phyloP scores from a whole-genome alignment of 495 filamentous ascomycete species.

The Xylaria acuta region DNA sequence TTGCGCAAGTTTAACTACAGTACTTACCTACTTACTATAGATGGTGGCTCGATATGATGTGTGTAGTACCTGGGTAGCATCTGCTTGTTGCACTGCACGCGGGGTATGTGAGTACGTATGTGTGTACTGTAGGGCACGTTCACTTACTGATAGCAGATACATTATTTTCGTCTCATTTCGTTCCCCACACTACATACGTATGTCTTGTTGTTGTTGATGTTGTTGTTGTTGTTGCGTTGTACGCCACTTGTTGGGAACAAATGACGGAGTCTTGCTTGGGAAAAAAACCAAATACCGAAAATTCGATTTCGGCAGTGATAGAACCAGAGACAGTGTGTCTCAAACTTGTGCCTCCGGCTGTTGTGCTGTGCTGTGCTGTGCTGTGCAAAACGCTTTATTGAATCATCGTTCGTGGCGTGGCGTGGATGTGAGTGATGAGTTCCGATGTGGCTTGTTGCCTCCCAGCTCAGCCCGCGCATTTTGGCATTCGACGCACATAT shows the following conservation, averaged over 20 bases:
- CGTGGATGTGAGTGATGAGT: neutral
- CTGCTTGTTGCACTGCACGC: neutral
- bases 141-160: neutral
- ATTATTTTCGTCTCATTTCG: neutral
- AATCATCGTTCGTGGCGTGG: neutral
- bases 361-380: neutral
- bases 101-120: neutral
- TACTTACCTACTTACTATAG: no score
- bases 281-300: neutral
- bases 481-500: no score
- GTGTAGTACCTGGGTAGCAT: neutral
- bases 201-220: no score
- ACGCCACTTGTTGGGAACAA: neutral
- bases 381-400: neutral
- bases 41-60: constrained; percentile 6
- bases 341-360: neutral
- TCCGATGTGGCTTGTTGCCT: constrained; percentile 1
- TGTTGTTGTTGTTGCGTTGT: neutral
- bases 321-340: neutral
- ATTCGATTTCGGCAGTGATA: neutral
- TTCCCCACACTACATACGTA: neutral
- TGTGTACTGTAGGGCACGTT: constrained; percentile 11
- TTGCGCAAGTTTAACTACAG: neutral
- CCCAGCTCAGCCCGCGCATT: neutral
- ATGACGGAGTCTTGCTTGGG: neutral